Evolutionary conservation across 2,329 filamentous ascomycete species (phyloP).

Genomic region (Diaporthe eres): DNA sequence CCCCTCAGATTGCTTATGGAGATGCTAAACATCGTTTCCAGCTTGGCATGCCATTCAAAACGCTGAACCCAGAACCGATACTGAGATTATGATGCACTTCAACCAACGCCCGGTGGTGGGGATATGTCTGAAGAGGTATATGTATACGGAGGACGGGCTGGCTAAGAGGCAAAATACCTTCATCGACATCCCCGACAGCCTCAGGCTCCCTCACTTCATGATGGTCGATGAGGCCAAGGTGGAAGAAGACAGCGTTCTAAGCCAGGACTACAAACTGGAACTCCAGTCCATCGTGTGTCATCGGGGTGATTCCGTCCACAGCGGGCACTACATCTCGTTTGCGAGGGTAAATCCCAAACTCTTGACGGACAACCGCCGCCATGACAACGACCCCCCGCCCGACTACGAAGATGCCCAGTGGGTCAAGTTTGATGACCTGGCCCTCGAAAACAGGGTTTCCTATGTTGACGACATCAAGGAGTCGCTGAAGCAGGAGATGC

Average conservation of each 20-base stretch:
- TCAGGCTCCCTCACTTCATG: conserved; percentile 93
- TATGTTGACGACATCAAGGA: conserved; percentile 83
- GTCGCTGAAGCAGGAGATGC: conserved; percentile 87
- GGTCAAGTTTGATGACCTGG: conserved; percentile 94
- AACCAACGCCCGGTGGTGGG: conserved; percentile 88
- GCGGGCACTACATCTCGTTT: conserved; percentile 92
- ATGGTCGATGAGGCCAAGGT: conserved; percentile 79
- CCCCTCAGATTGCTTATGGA: neutral
- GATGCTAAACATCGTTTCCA: conserved; percentile 58
- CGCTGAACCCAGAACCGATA: conserved; percentile 72
- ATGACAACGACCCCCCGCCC: conserved; percentile 70
- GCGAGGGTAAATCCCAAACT: conserved; percentile 79
- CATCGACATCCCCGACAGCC: conserved; percentile 86
- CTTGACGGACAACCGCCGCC: conserved; percentile 71
- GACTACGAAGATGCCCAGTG: conserved; percentile 82
- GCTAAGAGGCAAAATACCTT: conserved; percentile 83
- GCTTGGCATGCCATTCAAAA: conserved; percentile 84
- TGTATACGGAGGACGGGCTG: conserved; percentile 77
- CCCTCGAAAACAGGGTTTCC: conserved; percentile 75
- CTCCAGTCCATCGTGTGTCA: conserved; percentile 95
- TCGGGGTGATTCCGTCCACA: conserved; percentile 85
- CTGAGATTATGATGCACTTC: conserved; percentile 91
- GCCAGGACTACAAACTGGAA: conserved; percentile 92
- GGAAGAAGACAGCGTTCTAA: conserved; percentile 72
- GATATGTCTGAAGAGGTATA: conserved; percentile 93